A percentile compares a stretch with the other conserved stretches of the same genome.
Evolutionary conservation across 495 filamentous ascomycete genomes (phyloP).

Genomic region (Podospora tetraspora): DNA sequence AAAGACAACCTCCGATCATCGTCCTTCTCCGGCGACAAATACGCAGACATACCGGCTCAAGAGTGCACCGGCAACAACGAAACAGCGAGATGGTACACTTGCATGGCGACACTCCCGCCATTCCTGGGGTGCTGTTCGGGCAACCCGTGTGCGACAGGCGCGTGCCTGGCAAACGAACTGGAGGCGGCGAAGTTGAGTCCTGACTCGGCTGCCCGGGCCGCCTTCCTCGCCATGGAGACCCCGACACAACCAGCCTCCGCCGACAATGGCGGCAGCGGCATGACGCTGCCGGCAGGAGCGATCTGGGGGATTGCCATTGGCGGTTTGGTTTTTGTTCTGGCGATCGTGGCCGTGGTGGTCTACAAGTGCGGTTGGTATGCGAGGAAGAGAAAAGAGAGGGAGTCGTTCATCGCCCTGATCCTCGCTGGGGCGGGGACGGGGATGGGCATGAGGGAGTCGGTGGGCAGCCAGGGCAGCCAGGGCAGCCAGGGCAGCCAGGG

Average conservation of each 20-base stretch:
- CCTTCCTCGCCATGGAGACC: conserved; percentile 1
- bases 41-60: conserved; percentile 22
- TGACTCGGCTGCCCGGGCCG: background rate
- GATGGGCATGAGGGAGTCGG: background rate
- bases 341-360: conserved; percentile 3
- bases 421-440: background rate
- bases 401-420: background rate
- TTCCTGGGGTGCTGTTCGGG: conserved; percentile 35
- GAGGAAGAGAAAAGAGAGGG: conserved; percentile 11
- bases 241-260: background rate
- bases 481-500: background rate
- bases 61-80: conserved; percentile 2
- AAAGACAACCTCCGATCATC: conserved; percentile 16
- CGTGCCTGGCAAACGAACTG: conserved; percentile 23
- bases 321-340: background rate
- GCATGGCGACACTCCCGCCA: conserved; percentile 19
- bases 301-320: conserved; percentile 19
- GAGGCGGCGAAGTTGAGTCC: conserved; percentile 21
- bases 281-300: conserved; percentile 10
- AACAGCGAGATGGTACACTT: conserved; percentile 29
- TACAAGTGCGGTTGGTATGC: conserved; percentile 12
- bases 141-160: conserved; percentile 24
- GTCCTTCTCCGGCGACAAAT: conserved; percentile 21
- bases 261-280: background rate
- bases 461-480: background rate